Conservation (phyloP, 768 basidiomycete species). For the Hortiboletus campestris region DNA sequence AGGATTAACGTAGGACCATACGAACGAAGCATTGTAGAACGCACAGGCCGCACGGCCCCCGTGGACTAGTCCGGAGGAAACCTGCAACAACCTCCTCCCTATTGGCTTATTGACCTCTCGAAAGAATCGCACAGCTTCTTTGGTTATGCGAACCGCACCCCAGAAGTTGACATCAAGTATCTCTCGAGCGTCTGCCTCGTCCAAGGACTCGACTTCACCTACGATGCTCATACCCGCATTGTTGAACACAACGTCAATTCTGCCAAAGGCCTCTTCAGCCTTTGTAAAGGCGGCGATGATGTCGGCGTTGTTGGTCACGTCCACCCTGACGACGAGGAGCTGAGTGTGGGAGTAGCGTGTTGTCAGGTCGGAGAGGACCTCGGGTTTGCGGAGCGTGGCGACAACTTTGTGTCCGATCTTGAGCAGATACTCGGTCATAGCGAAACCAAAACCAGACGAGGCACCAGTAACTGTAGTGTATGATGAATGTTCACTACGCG, state of each 20-base stretch:
- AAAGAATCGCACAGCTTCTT: conserved; percentile 34
- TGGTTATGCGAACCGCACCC: conserved; percentile 32
- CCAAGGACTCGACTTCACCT: conserved; percentile 37
- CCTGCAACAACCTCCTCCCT: conserved; percentile 40
- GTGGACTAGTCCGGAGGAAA: conserved; percentile 31
- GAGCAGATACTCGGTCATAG: conserved; percentile 34
- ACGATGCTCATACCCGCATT: conserved; percentile 32
- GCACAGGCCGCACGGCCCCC: conserved; percentile 10
- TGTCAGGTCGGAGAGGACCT: conserved; percentile 28
- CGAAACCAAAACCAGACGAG: conserved; percentile 39
- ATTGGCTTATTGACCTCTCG: conserved; percentile 38
- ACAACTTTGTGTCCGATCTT: conserved; percentile 36
- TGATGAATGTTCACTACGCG: neutral
- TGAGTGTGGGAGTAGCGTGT: conserved; percentile 20
- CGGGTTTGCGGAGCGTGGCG: conserved; percentile 43
- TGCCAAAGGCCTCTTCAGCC: conserved; percentile 29
- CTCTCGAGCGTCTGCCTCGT: conserved; percentile 29
- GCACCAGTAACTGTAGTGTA: conserved; percentile 31
- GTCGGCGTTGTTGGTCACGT: conserved; percentile 28
- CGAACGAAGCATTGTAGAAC: conserved; percentile 30
- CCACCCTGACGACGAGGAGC: conserved; percentile 32
- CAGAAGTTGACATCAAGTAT: conserved; percentile 40
- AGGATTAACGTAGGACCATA: neutral
- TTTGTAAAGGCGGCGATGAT: conserved; percentile 28
- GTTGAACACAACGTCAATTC: conserved; percentile 38